Evolutionary conservation across 1,284 basidiomycete species (phyloP), one percentile per base, ranked within the genome.

Genomic region (Sanghuangporus sanghuang): DNA sequence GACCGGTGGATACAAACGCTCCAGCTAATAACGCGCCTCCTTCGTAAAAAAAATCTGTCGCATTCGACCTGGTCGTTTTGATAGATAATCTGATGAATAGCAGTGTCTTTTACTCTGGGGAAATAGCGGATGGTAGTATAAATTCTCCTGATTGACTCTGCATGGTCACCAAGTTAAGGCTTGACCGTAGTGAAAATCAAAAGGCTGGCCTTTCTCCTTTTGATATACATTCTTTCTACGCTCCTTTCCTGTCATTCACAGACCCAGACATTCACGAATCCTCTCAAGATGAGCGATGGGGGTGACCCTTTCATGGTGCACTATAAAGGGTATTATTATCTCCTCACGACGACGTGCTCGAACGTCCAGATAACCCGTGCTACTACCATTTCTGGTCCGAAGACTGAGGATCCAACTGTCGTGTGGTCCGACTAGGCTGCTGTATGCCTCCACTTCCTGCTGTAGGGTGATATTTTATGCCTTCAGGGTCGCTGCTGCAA

Each of bases 271-370:
- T 49, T 49, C 21, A 49, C 48, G 16, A 49, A 49, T 23, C 48
- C 48, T 16, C 48, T 77, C 66, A 76, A 75, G 63, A 42, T 59
- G 0, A 67, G 65, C 2, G 69, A 76, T 69, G 76, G 76, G 3
- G 75, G 74, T 11, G 75, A 77, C 61, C 76, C 76, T 0, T 77
- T 75, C 68, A 76, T 77, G 72, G 73, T 74, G 8, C 76, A 71
- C 63, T 70, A 73, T 57, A 70, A 75, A 62, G 75, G 76, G 6
- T 76, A 72, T 57, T 77, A 75, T 63, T 76, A 36, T 61, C 64
- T 77, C 39, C 74, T 72, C n/a, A 71, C 75, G 0, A 78, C 77
- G 2, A 77, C 77, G 2, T 78, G 77, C 77, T 71, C 67, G 8
- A 75, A 77, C 57, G 73, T 78, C 53, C 74, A 77, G 62, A 73